Percentiles rank a stretch among this genome's conserved stretches.
These are phyloP conservation scores for Selaginella moellendorffii DNA, from an alignment of 75 land plant species.

Conservation along the genomic window DNA sequence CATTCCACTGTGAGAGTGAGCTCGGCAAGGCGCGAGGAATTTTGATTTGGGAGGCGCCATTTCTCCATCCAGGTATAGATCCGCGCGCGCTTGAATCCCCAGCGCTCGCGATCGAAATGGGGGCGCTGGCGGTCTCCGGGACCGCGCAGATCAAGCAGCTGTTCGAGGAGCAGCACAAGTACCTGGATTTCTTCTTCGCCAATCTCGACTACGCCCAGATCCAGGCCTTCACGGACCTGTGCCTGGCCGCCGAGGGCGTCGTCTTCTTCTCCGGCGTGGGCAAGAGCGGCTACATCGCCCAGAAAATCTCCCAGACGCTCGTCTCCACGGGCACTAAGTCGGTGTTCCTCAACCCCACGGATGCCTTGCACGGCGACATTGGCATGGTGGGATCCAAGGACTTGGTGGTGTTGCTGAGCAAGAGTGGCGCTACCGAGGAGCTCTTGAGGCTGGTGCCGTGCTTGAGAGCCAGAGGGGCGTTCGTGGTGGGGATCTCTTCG, in stretches of 20 bases:
- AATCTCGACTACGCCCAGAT: slow-evolving; percentile 50
- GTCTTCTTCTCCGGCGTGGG: slow-evolving; percentile 96
- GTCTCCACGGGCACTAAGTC: slow-evolving; percentile 77
- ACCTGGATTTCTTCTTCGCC: slow-evolving; percentile 48
- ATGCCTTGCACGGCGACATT: slow-evolving; percentile 97
- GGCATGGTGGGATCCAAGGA: slow-evolving; percentile 45
- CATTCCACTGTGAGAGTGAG: too few relatives aligned
- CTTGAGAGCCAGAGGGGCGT: slow-evolving; percentile 68
- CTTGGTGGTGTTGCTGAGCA: slow-evolving; percentile 63
- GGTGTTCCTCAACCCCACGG: slow-evolving; percentile 62
- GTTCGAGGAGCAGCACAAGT: slow-evolving; percentile 52
- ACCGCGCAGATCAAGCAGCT: too few relatives aligned
- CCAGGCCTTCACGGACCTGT: slow-evolving; percentile 39
- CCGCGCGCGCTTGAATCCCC: too few relatives aligned
- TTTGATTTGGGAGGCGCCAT: too few relatives aligned
- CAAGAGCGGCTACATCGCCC: slow-evolving; percentile 90
- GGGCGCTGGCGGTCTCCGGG: slow-evolving; percentile 36
- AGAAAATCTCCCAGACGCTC: slow-evolving; percentile 83
- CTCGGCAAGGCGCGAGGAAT: too few relatives aligned
- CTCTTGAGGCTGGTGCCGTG: slow-evolving; percentile 63
- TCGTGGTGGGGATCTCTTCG: slow-evolving; percentile 56
- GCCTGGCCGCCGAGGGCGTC: slow-evolving; percentile 43
- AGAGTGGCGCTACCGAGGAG: slow-evolving; percentile 86
- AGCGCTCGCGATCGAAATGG: not conserved
- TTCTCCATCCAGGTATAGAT: too few relatives aligned